Conservation (phyloP, 2,329 filamentous ascomycete species). For the Neonectria hederae region DNA sequence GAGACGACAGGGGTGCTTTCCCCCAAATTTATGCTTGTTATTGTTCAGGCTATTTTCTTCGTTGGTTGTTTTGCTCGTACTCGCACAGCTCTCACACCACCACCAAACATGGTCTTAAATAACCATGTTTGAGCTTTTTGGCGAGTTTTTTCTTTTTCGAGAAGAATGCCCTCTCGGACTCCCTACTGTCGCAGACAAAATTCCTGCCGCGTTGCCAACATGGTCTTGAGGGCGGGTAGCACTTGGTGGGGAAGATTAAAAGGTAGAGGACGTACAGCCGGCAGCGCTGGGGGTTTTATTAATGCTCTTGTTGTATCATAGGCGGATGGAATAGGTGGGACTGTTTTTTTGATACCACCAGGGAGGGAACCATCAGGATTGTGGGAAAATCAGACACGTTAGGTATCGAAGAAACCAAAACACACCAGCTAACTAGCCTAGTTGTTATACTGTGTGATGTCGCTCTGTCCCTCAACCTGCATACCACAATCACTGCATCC, state of each 20-base stretch:
- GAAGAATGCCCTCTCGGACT: not conserved
- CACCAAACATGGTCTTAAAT: not conserved
- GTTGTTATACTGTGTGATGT: not conserved
- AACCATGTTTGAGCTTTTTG: not conserved
- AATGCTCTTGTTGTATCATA: conserved; percentile 34
- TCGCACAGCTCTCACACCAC: not conserved
- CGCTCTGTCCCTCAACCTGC: not conserved
- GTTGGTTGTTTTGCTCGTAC: conserved; percentile 1
- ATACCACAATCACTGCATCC: not conserved
- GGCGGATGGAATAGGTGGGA: conserved; percentile 17
- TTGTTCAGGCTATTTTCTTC: conserved; percentile 16
- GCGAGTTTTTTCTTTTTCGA: not conserved
- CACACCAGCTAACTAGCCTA: not conserved
- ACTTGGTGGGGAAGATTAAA: not conserved
- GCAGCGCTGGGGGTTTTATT: not conserved
- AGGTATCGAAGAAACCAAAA: not conserved
- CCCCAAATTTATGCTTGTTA: conserved; percentile 12
- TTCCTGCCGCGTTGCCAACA: not conserved
- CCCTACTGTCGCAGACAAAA: not conserved
- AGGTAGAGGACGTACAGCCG: not conserved
- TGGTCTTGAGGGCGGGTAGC: not conserved
- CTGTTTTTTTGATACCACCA: conserved; percentile 24
- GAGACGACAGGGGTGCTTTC: conserved; percentile 37
- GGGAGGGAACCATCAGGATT: not conserved
- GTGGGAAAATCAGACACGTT: conserved; percentile 3